A percentile compares a stretch with the other conserved stretches of the same genome.
Evolutionary conservation across 2,329 filamentous ascomycete species (phyloP).

Genomic region (Aspergillus unguis): DNA sequence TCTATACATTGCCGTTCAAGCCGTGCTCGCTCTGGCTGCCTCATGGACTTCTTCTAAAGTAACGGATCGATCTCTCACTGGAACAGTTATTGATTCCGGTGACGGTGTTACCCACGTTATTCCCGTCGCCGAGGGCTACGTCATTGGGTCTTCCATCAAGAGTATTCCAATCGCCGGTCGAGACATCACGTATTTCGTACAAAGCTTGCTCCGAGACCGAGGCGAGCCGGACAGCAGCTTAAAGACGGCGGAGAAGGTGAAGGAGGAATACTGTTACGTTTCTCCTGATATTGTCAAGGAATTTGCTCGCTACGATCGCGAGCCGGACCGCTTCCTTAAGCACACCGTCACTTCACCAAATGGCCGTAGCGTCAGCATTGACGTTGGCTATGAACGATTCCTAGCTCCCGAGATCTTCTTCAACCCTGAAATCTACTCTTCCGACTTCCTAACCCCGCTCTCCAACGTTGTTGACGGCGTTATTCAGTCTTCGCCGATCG

Average conservation of each 20-base stretch:
- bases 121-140: slow-evolving; percentile 95
- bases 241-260: slow-evolving; percentile 96
- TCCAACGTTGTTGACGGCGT: slow-evolving; percentile 93
- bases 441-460: slow-evolving; percentile 93
- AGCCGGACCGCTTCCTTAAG: slow-evolving; percentile 85
- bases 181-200: slow-evolving; percentile 98
- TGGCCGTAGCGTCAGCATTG: slow-evolving; percentile 78
- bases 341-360: slow-evolving; percentile 84
- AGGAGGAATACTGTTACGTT: slow-evolving; percentile 98
- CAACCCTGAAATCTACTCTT: slow-evolving; percentile 99
- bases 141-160: slow-evolving; percentile 98
- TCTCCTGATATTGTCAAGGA: slow-evolving; percentile 99
- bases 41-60: slow-evolving; percentile 99
- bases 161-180: slow-evolving; percentile 96
- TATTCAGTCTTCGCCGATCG: slow-evolving; percentile 96
- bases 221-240: slow-evolving; percentile 95
- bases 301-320: slow-evolving; percentile 88
- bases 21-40: slow-evolving; percentile 89
- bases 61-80: slow-evolving; percentile 89
- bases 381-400: slow-evolving; percentile 97
- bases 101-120: slow-evolving; percentile 99
- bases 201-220: slow-evolving; percentile 90
- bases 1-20: slow-evolving; percentile 97
- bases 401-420: slow-evolving; percentile 99
- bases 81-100: slow-evolving; percentile 97